These are phyloP conservation scores for Agaricus subrufescens DNA, from an alignment of 768 basidiomycete genomes.

Conservation along the genomic window DNA sequence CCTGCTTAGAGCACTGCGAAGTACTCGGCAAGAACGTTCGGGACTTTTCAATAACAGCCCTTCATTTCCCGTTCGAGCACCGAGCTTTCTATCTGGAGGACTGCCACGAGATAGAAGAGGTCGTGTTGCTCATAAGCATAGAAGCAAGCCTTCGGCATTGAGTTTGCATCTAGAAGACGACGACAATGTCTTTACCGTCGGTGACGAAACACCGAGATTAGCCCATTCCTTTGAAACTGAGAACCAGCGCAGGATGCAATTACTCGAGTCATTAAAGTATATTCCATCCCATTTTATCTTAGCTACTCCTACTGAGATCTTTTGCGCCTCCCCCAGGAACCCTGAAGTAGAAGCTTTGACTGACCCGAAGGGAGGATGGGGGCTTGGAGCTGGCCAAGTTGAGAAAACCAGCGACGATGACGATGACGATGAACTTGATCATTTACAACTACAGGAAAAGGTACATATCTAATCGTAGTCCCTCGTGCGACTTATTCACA, in stretches of 20 bases:
- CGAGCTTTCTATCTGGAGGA: conserved; percentile 69
- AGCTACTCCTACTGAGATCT: neutral
- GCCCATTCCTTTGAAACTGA: conserved; percentile 22
- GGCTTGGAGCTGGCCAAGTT: conserved; percentile 57
- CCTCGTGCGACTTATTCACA: neutral
- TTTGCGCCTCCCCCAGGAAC: conserved; percentile 32
- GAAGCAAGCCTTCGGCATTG: conserved; percentile 26
- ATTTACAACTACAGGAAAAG: conserved; percentile 66
- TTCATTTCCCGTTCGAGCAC: conserved; percentile 34
- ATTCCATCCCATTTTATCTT: conserved; percentile 5
- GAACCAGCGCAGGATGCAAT: conserved; percentile 34
- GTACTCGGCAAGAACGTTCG: conserved; percentile 36
- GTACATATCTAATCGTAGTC: neutral
- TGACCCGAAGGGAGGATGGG: conserved; percentile 59
- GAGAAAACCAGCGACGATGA: conserved; percentile 51
- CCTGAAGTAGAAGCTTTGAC: conserved; percentile 40
- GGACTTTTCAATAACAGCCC: conserved; percentile 22
- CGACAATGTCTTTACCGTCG: conserved; percentile 31
- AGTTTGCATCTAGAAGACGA: conserved; percentile 27
- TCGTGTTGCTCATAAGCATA: conserved; percentile 57
- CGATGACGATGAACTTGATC: conserved; percentile 63
- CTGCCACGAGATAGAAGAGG: conserved; percentile 76
- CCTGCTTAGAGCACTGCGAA: conserved; percentile 59
- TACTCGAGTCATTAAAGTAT: conserved; percentile 51
- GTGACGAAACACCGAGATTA: conserved; percentile 51